Percentiles rank a stretch among this genome's conserved stretches.
phyloP scores from a whole-genome alignment of 202 grass and related monocot species.

The Setaria italica region DNA sequence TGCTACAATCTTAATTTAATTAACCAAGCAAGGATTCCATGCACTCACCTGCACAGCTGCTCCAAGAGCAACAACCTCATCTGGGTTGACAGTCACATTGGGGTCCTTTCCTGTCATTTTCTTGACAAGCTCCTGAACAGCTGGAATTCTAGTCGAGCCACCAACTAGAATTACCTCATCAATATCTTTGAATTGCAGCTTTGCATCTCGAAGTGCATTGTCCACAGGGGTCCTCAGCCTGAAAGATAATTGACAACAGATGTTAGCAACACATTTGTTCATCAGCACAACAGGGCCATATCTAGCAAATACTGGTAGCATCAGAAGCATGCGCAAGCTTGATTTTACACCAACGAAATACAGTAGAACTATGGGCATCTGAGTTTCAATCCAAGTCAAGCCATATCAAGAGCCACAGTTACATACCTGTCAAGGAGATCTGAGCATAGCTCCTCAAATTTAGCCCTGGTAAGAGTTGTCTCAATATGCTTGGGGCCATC shows the following conservation, averaged over 20 bases:
- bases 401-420: slow-evolving; percentile 3
- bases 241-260: slow-evolving; percentile 22
- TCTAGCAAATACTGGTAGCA: neutral
- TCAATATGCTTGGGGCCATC: slow-evolving; percentile 78
- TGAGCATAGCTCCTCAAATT: slow-evolving; percentile 82
- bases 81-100: slow-evolving; percentile 74
- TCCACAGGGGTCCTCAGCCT: slow-evolving; percentile 67
- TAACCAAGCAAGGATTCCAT: slow-evolving; percentile 8
- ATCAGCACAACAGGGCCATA: neutral
- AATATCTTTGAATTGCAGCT: slow-evolving; percentile 68
- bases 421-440: slow-evolving; percentile 67
- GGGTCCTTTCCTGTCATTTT: slow-evolving; percentile 78
- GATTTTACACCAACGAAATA: neutral
- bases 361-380: neutral
- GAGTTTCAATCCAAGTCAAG: slow-evolving; percentile 5
- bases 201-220: slow-evolving; percentile 65
- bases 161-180: slow-evolving; percentile 77
- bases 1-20: neutral
- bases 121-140: slow-evolving; percentile 77
- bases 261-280: slow-evolving; percentile 18
- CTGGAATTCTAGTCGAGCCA: slow-evolving; percentile 72
- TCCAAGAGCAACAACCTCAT: slow-evolving; percentile 76
- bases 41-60: slow-evolving; percentile 70
- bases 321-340: neutral
- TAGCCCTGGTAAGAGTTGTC: slow-evolving; percentile 63